phyloP scores from a whole-genome alignment of 495 filamentous ascomycete species.

The Apiosordaria backusii region DNA sequence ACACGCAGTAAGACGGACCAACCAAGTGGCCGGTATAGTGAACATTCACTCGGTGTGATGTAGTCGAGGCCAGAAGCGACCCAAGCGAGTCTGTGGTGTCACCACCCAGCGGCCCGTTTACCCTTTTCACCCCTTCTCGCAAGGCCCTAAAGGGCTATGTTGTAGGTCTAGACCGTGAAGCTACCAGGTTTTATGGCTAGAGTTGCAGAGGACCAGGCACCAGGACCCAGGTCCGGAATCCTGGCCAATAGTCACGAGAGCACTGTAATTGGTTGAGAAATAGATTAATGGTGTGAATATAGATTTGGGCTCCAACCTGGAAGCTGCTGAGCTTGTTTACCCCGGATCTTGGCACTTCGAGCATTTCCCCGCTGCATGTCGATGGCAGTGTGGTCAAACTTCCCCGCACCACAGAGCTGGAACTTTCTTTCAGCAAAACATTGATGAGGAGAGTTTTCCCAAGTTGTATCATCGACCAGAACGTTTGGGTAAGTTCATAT shows the following conservation, averaged over 20 bases:
- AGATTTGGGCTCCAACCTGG: background rate
- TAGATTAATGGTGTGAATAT: background rate
- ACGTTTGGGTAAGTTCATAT: too few species aligned
- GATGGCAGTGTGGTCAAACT: background rate
- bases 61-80: background rate
- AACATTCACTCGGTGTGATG: background rate
- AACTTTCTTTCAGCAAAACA: background rate
- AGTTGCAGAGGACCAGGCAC: background rate
- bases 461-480: too few species aligned
- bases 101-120: background rate
- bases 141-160: background rate
- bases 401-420: background rate
- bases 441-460: background rate
- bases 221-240: background rate
- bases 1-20: background rate
- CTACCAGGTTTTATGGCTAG: background rate
- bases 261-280: background rate
- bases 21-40: background rate
- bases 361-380: background rate
- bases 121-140: background rate
- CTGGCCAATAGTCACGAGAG: background rate
- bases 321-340: background rate
- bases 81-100: background rate
- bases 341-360: background rate
- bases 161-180: background rate